Evolutionary conservation across 2,329 filamentous ascomycete genomes (phyloP).

Genomic region (Epicoccum sorghinum): DNA sequence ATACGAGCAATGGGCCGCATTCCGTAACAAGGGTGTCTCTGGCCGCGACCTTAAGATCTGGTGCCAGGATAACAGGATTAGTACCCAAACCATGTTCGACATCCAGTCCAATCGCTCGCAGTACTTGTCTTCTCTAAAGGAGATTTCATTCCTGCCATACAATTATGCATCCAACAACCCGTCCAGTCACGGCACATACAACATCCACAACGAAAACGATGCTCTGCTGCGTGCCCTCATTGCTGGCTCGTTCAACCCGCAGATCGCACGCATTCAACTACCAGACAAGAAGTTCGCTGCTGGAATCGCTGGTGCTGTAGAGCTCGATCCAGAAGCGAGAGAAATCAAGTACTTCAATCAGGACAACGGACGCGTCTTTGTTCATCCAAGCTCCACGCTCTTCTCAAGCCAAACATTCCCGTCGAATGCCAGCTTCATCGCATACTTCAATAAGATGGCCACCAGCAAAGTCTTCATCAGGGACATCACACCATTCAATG

Average conservation of each 20-base stretch:
- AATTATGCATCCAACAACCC: constrained; percentile 41
- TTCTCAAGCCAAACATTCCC: constrained; percentile 84
- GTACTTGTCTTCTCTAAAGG: constrained; percentile 83
- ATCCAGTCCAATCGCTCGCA: constrained; percentile 86
- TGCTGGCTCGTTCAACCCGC: constrained; percentile 67
- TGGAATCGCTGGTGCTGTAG: constrained; percentile 85
- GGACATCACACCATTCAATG: constrained; percentile 91
- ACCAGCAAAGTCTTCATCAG: constrained; percentile 92
- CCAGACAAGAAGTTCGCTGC: constrained; percentile 95
- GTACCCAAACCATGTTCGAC: constrained; percentile 81
- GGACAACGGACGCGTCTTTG: constrained; percentile 72
- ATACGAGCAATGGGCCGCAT: constrained; percentile 80
- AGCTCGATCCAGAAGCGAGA: constrained; percentile 88
- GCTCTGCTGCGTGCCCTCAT: constrained; percentile 56
- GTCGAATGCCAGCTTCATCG: constrained; percentile 76
- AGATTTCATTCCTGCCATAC: constrained; percentile 76
- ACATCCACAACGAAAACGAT: constrained; percentile 56
- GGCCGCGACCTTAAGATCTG: constrained; percentile 71
- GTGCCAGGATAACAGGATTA: constrained; percentile 87
- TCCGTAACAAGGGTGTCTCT: constrained; percentile 62
- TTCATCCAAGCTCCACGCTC: constrained; percentile 86
- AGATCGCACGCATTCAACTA: constrained; percentile 89
- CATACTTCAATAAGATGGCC: constrained; percentile 90
- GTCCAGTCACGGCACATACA: constrained; percentile 44
- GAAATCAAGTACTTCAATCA: constrained; percentile 87